phyloP scores from a whole-genome alignment of 208 protist species.

The Kentomonas sorsogonicus region DNA sequence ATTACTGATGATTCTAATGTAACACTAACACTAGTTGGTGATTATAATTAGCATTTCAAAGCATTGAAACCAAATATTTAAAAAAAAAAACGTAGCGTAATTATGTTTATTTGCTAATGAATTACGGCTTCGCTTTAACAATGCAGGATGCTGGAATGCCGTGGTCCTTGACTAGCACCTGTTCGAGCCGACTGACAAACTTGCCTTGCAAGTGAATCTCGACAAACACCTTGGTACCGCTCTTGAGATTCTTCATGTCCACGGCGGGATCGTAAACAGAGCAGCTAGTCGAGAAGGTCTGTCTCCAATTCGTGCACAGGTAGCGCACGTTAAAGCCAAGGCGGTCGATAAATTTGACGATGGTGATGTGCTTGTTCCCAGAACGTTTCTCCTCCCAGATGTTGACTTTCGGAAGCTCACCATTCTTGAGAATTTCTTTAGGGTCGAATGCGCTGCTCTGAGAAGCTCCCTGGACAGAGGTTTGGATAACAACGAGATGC shows the following conservation, averaged over 20 bases:
- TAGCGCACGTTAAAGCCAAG: conserved; percentile 54
- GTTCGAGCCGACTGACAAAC: conserved; percentile 21
- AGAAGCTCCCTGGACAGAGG: conserved; percentile 21
- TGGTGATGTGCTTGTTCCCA: conserved; percentile 52
- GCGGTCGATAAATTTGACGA: conserved; percentile 48
- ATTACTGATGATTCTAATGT: too few species aligned
- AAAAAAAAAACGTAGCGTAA: conserved; percentile 1
- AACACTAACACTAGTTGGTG: background rate
- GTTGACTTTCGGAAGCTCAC: conserved; percentile 29
- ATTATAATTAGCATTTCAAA: background rate
- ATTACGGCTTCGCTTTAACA: background rate
- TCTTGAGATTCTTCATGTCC: conserved; percentile 50
- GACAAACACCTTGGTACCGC: conserved; percentile 42
- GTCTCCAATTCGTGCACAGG: conserved; percentile 42
- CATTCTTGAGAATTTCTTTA: conserved; percentile 30
- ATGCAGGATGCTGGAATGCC: conserved; percentile 19
- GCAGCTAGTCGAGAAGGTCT: conserved; percentile 54
- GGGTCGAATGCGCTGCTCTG: conserved; percentile 25
- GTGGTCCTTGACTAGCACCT: conserved; percentile 34
- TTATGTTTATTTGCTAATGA: background rate
- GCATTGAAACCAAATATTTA: conserved; percentile 3
- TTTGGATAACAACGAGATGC: conserved; percentile 56
- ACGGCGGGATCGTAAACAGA: conserved; percentile 41
- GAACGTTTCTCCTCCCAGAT: conserved; percentile 42
- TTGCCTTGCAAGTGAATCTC: conserved; percentile 63